Base-by-base conservation (phyloP, 768 basidiomycete species). In the Amanita muscaria region DNA sequence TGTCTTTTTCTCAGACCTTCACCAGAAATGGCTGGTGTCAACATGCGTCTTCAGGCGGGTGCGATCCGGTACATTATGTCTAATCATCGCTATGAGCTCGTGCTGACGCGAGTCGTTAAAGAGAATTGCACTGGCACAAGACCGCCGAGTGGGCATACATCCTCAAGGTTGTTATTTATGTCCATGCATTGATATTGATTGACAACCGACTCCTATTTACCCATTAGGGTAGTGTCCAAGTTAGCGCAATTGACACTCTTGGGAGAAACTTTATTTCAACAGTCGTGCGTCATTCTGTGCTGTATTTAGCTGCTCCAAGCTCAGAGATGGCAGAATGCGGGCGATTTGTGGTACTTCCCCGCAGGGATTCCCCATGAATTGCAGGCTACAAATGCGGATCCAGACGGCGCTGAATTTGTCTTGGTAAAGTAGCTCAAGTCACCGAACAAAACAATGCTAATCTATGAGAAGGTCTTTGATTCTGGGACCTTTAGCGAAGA, bases 301-400 rank as follows among this genome's bases (percentile, higher is more conserved):
- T 22, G 8, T 16, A 44, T 18, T 34, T 6, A 15, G 7, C 1
- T n/a, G 7, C 35, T 8, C 8, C 16, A 23, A 27, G 35, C 14
- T 10, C 29, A 40, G 16, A 46, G 22, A 31, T 18, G 18, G 6
- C 38, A 74, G 72, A 58, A 59, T 23, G 56, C 66, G 27, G 75
- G 73, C 12, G 75, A 77, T 51, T 49, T 76, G 11, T 77, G 76
- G 75, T 77, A 67, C 58, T 76, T 77, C 62, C 76, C 74, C 11
- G 65, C 76, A 5, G 75, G 74, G 4, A 65, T 70, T 40, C 76
- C 77, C 1, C 76, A 79, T 53, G 72, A 70, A 11, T 60, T 79
- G 9, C 76, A 77, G 57, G 77, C 68, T 5, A 74, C 70, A 1
- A 55, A 55, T 29, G 69, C 70, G 44, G 58, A 65, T 40, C 61